Conservation (phyloP, 192 early-diverging fungal species). For the Chytriomyces confervae region DNA sequence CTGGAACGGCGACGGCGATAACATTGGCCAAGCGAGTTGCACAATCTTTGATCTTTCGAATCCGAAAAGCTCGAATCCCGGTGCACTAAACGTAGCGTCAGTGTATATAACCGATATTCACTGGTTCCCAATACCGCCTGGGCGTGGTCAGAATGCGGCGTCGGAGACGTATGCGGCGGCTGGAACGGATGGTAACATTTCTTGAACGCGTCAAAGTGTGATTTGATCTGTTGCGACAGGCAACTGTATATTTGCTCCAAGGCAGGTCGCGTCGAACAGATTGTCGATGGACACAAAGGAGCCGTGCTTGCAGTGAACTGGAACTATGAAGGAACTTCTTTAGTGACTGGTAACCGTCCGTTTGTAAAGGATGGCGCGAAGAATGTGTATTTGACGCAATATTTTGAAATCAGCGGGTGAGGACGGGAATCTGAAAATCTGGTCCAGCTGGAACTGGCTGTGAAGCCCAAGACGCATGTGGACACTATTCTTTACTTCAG, state of each 20-base stretch:
- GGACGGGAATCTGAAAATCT: conserved; percentile 63
- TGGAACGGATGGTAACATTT: conserved; percentile 57
- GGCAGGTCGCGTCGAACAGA: conserved; percentile 58
- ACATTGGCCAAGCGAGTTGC: conserved; percentile 40
- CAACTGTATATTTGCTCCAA: conserved; percentile 61
- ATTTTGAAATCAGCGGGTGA: conserved; percentile 51
- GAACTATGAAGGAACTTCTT: conserved; percentile 61
- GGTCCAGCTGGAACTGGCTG: conserved; percentile 64
- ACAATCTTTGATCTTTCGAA: conserved; percentile 40
- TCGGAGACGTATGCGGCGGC: conserved; percentile 58
- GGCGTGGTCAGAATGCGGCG: conserved; percentile 42
- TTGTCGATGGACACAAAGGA: conserved; percentile 63
- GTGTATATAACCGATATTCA: conserved; percentile 57
- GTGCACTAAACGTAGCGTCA: background rate
- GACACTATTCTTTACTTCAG: conserved; percentile 63
- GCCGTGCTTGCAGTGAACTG: conserved; percentile 58
- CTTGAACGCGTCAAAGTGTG: too few relatives aligned
- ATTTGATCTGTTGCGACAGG: too few relatives aligned
- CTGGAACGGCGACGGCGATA: conserved; percentile 65
- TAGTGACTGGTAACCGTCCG: conserved; percentile 51
- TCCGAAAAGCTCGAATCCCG: conserved; percentile 11
- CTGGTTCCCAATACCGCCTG: conserved; percentile 59
- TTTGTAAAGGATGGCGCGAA: background rate
- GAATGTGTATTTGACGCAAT: background rate
- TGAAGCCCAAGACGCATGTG: conserved; percentile 67